Base-by-base conservation (phyloP, 306 rosid species). In the Medicago ruthenica region DNA sequence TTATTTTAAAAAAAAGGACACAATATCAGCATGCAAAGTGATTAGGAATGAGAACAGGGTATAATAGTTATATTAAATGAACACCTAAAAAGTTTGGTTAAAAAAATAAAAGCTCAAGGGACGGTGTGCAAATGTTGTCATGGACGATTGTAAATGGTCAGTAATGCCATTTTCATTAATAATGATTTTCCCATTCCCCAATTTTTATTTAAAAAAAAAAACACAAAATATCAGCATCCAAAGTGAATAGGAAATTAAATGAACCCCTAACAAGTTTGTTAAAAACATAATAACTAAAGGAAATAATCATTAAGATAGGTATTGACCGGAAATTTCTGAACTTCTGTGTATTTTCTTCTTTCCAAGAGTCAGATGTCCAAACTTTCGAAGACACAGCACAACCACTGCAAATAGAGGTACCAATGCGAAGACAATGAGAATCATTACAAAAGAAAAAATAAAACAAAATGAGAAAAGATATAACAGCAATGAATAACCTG, bases 351-450 rank as follows among this genome's bases (percentile, higher is more conserved):
- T 78, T 81, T 71, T 92, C 98, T 77, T 92, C 98, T 84, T 86
- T 92, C 73, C 81, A 64, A 65, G 85, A 76, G 75, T 92, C 96
- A 63, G 85, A 78, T 57, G 76, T 74, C 60, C 81, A 82, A 86
- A 85, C 58, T 81, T 89, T 90, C 63, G 98, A 88, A 75, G 94
- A 81, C 83, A 87, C 88, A 3, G 94, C 84, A 53, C 98, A 92
- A 61, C 98, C 96, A 87, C 98, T 92, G 92, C 77, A 82, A 51
- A 64, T 8, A 71, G 75, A 81, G 75, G 78, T 54, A 57, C 41
- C 18, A 1, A 61, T 15, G 69, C 60, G 73, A 51, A 78, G 51
- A 80, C 39, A 74, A 79, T 61, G 79, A 34, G 74, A 59, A 71
- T 74, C 67, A 7, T 39, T 20, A 9, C 9, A 70, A 47, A 78